Conservation (phyloP, 768 basidiomycete species). For the Cubamyces sp. region DNA sequence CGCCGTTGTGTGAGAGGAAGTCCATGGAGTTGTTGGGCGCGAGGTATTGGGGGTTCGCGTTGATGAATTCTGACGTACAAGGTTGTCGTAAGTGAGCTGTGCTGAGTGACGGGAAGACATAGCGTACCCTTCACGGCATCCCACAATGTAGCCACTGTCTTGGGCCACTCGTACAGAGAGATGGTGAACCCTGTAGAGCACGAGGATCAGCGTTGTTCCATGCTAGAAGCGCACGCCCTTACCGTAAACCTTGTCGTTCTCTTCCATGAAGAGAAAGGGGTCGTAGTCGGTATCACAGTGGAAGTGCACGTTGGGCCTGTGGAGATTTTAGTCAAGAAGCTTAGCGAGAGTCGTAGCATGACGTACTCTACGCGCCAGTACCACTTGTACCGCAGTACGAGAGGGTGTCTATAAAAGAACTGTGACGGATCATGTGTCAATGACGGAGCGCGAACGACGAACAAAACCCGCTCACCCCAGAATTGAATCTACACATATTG, state of each 20-base stretch:
- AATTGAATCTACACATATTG: slow-evolving; percentile 82
- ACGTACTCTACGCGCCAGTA: slow-evolving; percentile 75
- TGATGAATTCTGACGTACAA: slow-evolving; percentile 52
- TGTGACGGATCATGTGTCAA: neutral
- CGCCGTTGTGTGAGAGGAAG: slow-evolving; percentile 70
- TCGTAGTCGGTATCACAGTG: slow-evolving; percentile 67
- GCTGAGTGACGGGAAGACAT: slow-evolving; percentile 29
- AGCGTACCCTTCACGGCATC: slow-evolving; percentile 52
- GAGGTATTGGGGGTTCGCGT: slow-evolving; percentile 56
- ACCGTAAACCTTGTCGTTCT: slow-evolving; percentile 73
- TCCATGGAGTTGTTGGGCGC: slow-evolving; percentile 60
- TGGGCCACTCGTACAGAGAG: slow-evolving; percentile 63
- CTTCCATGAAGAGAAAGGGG: slow-evolving; percentile 73
- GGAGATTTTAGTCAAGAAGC: slow-evolving; percentile 43
- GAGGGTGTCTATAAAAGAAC: slow-evolving; percentile 67
- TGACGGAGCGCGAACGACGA: neutral
- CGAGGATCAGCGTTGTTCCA: neutral
- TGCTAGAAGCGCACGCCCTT: slow-evolving; percentile 17
- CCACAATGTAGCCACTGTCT: slow-evolving; percentile 71
- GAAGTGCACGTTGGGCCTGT: slow-evolving; percentile 72
- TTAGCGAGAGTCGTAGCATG: neutral
- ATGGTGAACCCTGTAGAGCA: slow-evolving; percentile 57
- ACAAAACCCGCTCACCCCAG: slow-evolving; percentile 49
- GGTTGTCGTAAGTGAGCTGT: slow-evolving; percentile 2
- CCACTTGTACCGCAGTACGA: slow-evolving; percentile 67